Percentiles rank a stretch among this genome's conserved stretches.
phyloP scores from a whole-genome alignment of 495 filamentous ascomycete species.

The Talaromyces stipitatus region DNA sequence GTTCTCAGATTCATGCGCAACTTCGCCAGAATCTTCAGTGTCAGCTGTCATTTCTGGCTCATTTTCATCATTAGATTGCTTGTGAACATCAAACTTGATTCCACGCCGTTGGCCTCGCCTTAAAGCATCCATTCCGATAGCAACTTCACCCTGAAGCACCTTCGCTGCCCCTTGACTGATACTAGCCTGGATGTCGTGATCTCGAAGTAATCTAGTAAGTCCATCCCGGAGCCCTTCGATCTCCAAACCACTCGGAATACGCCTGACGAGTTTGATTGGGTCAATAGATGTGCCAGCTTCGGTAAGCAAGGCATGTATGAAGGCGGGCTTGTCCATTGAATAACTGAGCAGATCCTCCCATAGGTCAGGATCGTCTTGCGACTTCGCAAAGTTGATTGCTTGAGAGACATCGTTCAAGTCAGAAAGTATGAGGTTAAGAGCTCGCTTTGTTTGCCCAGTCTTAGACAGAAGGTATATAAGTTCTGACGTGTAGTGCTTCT shows the following conservation, averaged over 20 bases:
- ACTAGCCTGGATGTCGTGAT: conserved; percentile 86
- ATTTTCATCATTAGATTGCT: neutral
- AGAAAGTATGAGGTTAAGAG: conserved; percentile 85
- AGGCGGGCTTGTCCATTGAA: conserved; percentile 90
- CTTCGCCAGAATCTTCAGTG: conserved; percentile 12
- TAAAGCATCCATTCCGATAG: conserved; percentile 67
- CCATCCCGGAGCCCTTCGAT: conserved; percentile 85
- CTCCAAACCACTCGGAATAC: conserved; percentile 85
- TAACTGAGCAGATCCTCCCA: conserved; percentile 95
- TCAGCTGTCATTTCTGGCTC: conserved; percentile 9
- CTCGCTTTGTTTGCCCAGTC: conserved; percentile 84
- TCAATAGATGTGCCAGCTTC: conserved; percentile 90
- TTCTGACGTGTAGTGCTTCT: conserved; percentile 71
- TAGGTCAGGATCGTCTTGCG: conserved; percentile 79
- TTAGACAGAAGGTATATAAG: conserved; percentile 91
- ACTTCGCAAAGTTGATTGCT: conserved; percentile 89
- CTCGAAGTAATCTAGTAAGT: conserved; percentile 75
- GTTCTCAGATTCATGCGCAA: conserved; percentile 29
- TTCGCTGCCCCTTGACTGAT: conserved; percentile 85
- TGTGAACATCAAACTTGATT: conserved; percentile 73
- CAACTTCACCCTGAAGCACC: conserved; percentile 82
- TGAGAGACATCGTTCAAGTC: conserved; percentile 79
- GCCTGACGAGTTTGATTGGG: conserved; percentile 78
- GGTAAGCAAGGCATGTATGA: conserved; percentile 86
- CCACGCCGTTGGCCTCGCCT: conserved; percentile 70